Percentiles rank a stretch among this genome's conserved stretches.
Evolutionary conservation across 208 protist species (phyloP).

Genomic region (Acanthamoeba triangularis): DNA sequence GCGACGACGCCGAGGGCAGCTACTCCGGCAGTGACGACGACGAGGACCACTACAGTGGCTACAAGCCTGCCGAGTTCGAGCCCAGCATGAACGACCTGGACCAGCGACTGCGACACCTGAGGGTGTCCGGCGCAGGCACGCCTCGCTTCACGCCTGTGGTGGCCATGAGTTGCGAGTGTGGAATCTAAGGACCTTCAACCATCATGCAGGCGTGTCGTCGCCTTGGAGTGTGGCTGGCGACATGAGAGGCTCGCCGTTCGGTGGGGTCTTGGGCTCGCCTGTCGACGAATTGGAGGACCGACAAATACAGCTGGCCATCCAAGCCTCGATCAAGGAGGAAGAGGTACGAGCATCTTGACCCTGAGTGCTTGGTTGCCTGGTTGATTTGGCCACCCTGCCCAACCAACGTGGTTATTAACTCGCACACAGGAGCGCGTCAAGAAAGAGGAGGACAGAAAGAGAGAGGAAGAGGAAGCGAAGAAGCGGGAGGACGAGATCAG

Average conservation of each 20-base stretch:
- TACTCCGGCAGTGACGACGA: background rate
- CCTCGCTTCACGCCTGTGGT: too few relatives aligned
- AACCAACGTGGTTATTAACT: background rate
- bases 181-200: too few relatives aligned
- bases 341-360: background rate
- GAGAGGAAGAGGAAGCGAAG: background rate
- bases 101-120: background rate
- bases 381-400: background rate
- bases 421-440: background rate
- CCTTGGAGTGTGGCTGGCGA: background rate
- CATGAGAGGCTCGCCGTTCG: background rate
- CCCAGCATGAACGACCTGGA: background rate
- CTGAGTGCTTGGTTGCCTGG: background rate
- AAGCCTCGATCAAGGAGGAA: background rate
- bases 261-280: background rate
- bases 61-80: background rate
- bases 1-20: background rate
- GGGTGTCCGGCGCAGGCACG: too few relatives aligned
- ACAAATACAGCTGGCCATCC: background rate
- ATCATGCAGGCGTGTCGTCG: too few relatives aligned
- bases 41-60: background rate
- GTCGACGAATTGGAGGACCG: background rate
- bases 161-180: too few relatives aligned
- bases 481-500: constrained; percentile 3
- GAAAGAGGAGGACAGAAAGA: background rate